phyloP scores from a whole-genome alignment of 768 basidiomycete genomes.

The Termitomyces sp. region DNA sequence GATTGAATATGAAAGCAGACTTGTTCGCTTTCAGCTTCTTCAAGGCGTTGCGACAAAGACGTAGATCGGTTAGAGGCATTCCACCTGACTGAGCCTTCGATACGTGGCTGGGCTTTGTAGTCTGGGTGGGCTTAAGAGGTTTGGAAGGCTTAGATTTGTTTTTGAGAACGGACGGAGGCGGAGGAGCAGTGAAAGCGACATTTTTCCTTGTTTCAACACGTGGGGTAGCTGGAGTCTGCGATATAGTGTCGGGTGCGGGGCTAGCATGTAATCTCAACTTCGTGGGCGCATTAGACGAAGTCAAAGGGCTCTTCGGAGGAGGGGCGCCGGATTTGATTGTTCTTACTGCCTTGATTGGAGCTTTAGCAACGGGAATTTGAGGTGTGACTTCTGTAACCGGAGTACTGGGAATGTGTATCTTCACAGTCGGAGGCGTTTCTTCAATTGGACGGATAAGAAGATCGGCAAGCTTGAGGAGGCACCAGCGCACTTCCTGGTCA shows the following conservation, averaged over 20 bases:
- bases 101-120: conserved; percentile 40
- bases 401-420: conserved; percentile 71
- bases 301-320: conserved; percentile 35
- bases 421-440: conserved; percentile 83
- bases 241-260: conserved; percentile 22
- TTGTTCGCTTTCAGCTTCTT: conserved; percentile 79
- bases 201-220: conserved; percentile 28
- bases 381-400: conserved; percentile 63
- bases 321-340: conserved; percentile 33
- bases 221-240: conserved; percentile 25
- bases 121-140: conserved; percentile 18
- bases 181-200: conserved; percentile 30
- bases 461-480: conserved; percentile 87
- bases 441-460: conserved; percentile 77
- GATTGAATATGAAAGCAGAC: conserved; percentile 67
- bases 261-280: conserved; percentile 56
- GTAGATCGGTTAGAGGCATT: conserved; percentile 72
- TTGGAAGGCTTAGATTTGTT: conserved; percentile 22
- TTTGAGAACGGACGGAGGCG: conserved; percentile 25
- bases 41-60: conserved; percentile 69
- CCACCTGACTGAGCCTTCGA: conserved; percentile 73
- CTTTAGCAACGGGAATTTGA: conserved; percentile 49
- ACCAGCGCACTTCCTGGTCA: conserved; percentile 90
- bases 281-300: conserved; percentile 34
- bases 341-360: conserved; percentile 37